Percentiles rank a stretch among this genome's conserved stretches.
Evolutionary conservation across 352 stramenopile genomes (phyloP).

Genomic region (Globisporangium alternatum): DNA sequence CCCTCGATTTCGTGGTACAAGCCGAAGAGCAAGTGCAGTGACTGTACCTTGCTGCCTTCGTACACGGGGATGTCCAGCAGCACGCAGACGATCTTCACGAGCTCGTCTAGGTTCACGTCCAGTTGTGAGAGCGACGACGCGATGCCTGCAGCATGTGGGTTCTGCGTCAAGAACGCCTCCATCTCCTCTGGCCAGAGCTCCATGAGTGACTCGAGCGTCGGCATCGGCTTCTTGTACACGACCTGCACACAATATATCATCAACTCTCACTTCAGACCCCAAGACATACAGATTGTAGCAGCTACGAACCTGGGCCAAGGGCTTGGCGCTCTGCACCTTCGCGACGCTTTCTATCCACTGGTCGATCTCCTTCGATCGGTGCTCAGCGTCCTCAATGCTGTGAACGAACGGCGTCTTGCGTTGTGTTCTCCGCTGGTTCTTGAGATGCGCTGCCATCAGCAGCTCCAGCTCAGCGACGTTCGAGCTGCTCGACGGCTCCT

Average conservation of each 20-base stretch:
- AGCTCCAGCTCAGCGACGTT: conserved; percentile 88
- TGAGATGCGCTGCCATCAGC: conserved; percentile 81
- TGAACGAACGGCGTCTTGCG: conserved; percentile 62
- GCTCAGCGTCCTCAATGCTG: conserved; percentile 87
- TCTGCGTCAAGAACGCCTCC: conserved; percentile 55
- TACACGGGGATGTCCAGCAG: conserved; percentile 93
- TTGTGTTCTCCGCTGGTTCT: conserved; percentile 30
- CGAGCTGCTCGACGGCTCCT: conserved; percentile 87
- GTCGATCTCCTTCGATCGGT: conserved; percentile 86
- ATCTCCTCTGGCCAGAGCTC: conserved; percentile 90
- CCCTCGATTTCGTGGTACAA: conserved; percentile 79
- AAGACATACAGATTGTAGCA: background rate
- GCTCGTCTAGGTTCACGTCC: conserved; percentile 85
- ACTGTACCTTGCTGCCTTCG: conserved; percentile 73
- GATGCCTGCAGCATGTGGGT: conserved; percentile 8
- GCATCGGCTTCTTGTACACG: conserved; percentile 89
- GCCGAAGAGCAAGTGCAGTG: conserved; percentile 91
- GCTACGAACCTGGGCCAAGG: conserved; percentile 47
- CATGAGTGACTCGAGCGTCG: conserved; percentile 83
- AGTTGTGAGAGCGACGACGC: conserved; percentile 41
- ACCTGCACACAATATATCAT: conserved; percentile 22
- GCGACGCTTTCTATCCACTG: conserved; percentile 91
- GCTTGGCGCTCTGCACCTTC: conserved; percentile 85
- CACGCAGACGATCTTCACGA: conserved; percentile 81
- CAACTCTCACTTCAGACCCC: background rate